These are phyloP conservation scores for Tolypocladium sp. DNA, from an alignment of 2,329 filamentous ascomycete species.

Conservation along the genomic window DNA sequence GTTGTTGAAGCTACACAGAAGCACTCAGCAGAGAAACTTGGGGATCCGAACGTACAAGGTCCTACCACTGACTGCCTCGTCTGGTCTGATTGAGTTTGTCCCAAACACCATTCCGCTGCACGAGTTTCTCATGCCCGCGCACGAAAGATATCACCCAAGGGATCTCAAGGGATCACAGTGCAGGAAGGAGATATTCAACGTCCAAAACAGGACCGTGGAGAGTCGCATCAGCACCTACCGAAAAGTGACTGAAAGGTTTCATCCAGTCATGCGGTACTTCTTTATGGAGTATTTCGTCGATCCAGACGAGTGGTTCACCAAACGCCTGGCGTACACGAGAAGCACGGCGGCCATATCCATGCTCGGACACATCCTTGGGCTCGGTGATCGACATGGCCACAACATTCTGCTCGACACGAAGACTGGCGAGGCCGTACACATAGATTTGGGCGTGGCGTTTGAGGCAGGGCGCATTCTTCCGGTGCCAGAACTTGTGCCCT, in stretches of 20 bases:
- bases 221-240: conserved; percentile 67
- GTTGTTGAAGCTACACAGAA: conserved; percentile 74
- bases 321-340: conserved; percentile 81
- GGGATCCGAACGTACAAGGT: conserved; percentile 97
- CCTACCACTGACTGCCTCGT: conserved; percentile 71
- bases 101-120: conserved; percentile 86
- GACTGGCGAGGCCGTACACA: conserved; percentile 91
- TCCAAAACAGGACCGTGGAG: conserved; percentile 60
- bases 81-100: conserved; percentile 95
- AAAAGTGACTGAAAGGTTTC: conserved; percentile 71
- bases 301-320: conserved; percentile 92
- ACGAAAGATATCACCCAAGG: conserved; percentile 75
- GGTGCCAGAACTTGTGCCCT: conserved; percentile 91
- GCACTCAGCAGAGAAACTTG: conserved; percentile 79
- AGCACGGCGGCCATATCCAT: conserved; percentile 94
- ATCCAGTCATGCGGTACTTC: conserved; percentile 92
- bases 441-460: conserved; percentile 93
- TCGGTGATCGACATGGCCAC: conserved; percentile 91
- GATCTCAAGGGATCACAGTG: conserved; percentile 71
- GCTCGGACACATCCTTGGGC: conserved; percentile 81
- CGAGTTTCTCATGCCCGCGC: conserved; percentile 85
- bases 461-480: conserved; percentile 93
- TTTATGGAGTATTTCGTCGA: conserved; percentile 92
- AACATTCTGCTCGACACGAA: conserved; percentile 90
- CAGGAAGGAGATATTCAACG: conserved; percentile 68